Evolutionary conservation across 768 basidiomycete species (phyloP), one percentile per base, ranked within the genome.

Genomic region (Leccinum obscurum): DNA sequence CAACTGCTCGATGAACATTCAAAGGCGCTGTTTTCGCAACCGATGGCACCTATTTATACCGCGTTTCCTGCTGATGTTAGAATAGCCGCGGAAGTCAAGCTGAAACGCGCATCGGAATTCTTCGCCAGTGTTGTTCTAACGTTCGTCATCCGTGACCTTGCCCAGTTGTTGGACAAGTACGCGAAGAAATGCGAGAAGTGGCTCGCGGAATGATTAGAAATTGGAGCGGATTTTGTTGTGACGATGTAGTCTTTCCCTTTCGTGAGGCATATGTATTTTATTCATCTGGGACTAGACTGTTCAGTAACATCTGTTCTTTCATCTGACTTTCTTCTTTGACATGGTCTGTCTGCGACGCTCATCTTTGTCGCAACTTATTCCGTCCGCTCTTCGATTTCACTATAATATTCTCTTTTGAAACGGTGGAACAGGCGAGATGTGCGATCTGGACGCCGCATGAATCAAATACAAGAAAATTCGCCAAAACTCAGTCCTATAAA

Each of bases 171-270:
- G 62, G 94, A 95, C 80, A 95, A 95, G 77, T 95, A 94, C 73
- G 90, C 88, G 64, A 94, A 94, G 82, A 91, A 92, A 73, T 92
- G 91, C 76, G 93, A 93, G 77, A 93, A 92, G 76, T 93, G 92
- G 90, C 81, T 93, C 39, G 90, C 86, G 39, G 92, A 95, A 71
- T 93, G 79, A 80, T 62, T 64, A 66, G 66, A 63, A 52, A 49
- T 34, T 50, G 64, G 59, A 58, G 46, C 34, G 61, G 64, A 68
- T 69, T 62, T 61, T 61, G 64, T 59, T 64, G 61, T 61, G 66
- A 62, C 68, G 71, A 72, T 68, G 56, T 64, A 58, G 66, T 63
- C 61, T 66, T 63, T 24, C 26, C 24, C 20, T 46, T 65, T 63
- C 61, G 64, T 57, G 62, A 62, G 66, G 64, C 64, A 70, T 57